Evolutionary conservation across 306 rosid genomes (phyloP).

Genomic region (Fagus sylvatica): DNA sequence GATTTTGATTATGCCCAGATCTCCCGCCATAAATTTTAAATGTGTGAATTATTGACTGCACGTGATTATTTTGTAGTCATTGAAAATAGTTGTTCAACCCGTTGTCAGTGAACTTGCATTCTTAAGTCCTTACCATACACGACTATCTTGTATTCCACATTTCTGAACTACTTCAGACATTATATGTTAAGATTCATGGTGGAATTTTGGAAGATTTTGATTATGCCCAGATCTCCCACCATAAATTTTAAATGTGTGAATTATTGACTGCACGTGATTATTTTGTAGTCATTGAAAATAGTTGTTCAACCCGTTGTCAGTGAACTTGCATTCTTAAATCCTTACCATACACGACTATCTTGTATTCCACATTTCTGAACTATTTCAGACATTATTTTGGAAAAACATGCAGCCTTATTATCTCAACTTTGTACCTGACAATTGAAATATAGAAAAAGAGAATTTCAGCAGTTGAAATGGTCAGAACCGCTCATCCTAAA

Average conservation of each 20-base stretch:
- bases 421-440: too few relatives aligned
- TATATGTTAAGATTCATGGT: not conserved
- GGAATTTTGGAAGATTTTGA: not conserved
- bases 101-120: too few relatives aligned
- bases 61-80: not conserved
- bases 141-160: not conserved
- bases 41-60: not conserved
- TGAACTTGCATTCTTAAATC: too few relatives aligned
- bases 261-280: not conserved
- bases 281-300: not conserved
- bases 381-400: too few relatives aligned
- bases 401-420: too few relatives aligned
- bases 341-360: slow-evolving; percentile 9
- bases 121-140: not conserved
- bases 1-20: not conserved
- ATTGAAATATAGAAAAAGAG: too few relatives aligned
- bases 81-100: too few relatives aligned
- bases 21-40: not conserved
- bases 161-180: too few relatives aligned
- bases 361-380: not conserved
- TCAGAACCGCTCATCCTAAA: too few relatives aligned
- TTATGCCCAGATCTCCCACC: not conserved
- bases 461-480: too few relatives aligned
- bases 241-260: not conserved
- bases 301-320: too few relatives aligned